phyloP scores from a whole-genome alignment of 257 asterid genomes.

The Solanum chaucha region DNA sequence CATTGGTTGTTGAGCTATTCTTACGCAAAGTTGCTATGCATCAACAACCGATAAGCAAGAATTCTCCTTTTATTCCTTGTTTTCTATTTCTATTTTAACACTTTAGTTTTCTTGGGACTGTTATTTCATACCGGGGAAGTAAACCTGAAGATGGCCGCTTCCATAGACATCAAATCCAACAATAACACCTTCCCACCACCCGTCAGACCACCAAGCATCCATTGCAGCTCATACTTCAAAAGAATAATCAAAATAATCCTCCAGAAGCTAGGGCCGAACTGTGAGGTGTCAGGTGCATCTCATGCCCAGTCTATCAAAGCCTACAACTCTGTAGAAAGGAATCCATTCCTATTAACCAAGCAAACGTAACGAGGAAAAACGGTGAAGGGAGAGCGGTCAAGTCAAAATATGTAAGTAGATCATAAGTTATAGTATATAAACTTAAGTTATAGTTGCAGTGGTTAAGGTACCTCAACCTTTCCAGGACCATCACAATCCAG shows the following conservation, averaged over 20 bases:
- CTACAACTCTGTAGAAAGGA: not conserved
- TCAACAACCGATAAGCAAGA: too few relatives aligned
- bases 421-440: not conserved
- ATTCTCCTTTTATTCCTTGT: too few relatives aligned
- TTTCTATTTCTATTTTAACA: too few relatives aligned
- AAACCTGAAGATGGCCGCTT: too few relatives aligned
- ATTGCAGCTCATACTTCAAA: not conserved
- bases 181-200: too few relatives aligned
- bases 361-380: not conserved
- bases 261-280: too few relatives aligned
- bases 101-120: too few relatives aligned
- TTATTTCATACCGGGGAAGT: too few relatives aligned
- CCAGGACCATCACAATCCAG: not conserved
- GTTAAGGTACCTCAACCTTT: too few relatives aligned
- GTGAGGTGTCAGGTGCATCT: not conserved
- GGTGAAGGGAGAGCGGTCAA: not conserved
- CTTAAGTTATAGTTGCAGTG: too few relatives aligned
- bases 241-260: too few relatives aligned
- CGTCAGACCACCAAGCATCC: not conserved
- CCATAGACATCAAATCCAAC: too few relatives aligned
- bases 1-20: not conserved
- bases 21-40: not conserved
- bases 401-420: not conserved
- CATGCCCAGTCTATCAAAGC: not conserved
- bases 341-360: not conserved